These are phyloP conservation scores for Diutina siamensis DNA, from an alignment of 1,139 yeast species.

Conservation along the genomic window DNA sequence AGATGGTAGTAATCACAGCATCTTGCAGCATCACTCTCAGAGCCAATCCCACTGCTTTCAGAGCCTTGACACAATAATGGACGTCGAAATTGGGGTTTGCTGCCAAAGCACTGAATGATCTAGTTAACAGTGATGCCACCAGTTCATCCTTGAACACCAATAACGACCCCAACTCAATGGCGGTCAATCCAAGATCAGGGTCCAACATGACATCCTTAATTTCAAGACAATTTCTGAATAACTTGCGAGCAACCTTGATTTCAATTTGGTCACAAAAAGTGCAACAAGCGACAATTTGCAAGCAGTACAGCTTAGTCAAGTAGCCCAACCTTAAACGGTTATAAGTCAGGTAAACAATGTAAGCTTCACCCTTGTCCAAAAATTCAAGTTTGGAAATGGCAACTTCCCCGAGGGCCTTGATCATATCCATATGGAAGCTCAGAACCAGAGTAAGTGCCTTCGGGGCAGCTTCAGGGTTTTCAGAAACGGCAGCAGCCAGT, in stretches of 20 bases:
- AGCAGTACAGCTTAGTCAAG: conserved; percentile 26
- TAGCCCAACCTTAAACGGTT: conserved; percentile 30
- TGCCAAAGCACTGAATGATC: conserved; percentile 38
- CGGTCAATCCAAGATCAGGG: conserved; percentile 34
- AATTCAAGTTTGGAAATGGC: conserved; percentile 30
- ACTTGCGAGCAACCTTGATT: conserved; percentile 19
- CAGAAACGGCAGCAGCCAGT: not conserved
- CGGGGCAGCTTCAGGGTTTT: not conserved
- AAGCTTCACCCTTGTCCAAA: conserved; percentile 34
- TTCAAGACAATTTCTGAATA: conserved; percentile 28
- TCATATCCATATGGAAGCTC: conserved; percentile 14
- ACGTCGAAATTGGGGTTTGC: conserved; percentile 29
- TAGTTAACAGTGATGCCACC: conserved; percentile 35
- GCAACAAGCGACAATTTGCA: conserved; percentile 35
- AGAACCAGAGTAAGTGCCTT: not conserved
- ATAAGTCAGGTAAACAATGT: conserved; percentile 31
- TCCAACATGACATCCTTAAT: conserved; percentile 34
- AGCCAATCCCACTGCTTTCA: conserved; percentile 33
- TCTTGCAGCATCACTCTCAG: conserved; percentile 54
- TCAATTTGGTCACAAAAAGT: conserved; percentile 29
- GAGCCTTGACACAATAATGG: conserved; percentile 21
- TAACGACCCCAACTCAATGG: conserved; percentile 44
- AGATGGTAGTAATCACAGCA: conserved; percentile 75
- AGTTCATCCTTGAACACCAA: conserved; percentile 35
- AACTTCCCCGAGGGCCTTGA: conserved; percentile 21